Conservation (phyloP, 2,329 filamentous ascomycete genomes). For the Acrodontium crateriforme region DNA sequence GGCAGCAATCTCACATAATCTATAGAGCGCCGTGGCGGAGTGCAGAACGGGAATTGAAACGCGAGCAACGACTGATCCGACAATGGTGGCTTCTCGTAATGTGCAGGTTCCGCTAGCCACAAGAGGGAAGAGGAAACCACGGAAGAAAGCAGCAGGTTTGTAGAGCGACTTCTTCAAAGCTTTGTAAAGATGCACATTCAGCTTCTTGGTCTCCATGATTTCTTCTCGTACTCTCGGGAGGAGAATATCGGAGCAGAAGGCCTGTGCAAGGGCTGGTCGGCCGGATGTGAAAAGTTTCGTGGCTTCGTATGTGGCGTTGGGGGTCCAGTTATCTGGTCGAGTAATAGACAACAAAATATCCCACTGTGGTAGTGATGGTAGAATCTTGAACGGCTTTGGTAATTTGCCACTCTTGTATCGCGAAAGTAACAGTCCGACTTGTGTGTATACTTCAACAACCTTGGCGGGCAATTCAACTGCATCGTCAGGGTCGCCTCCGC, state of each 20-base stretch:
- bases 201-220: constrained; percentile 84
- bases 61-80: constrained; percentile 71
- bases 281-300: constrained; percentile 85
- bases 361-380: constrained; percentile 86
- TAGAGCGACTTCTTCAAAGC: constrained; percentile 84
- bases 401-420: constrained; percentile 93
- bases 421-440: constrained; percentile 79
- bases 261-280: constrained; percentile 64
- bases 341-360: constrained; percentile 76
- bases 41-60: constrained; percentile 84
- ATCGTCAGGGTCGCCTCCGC: constrained; percentile 52
- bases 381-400: constrained; percentile 93
- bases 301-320: constrained; percentile 74
- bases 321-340: constrained; percentile 62
- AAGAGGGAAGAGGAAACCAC: constrained; percentile 85
- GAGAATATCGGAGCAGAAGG: constrained; percentile 76
- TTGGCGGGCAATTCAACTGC: constrained; percentile 79
- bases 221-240: constrained; percentile 86
- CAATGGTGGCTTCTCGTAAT: constrained; percentile 78
- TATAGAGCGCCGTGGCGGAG: constrained; percentile 80
- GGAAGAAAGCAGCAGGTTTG: constrained; percentile 93
- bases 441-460: constrained; percentile 86
- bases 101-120: constrained; percentile 79
- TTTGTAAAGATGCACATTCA: constrained; percentile 93
- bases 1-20: constrained; percentile 85